A percentile compares a stretch with the other conserved stretches of the same genome.
Conservation (phyloP, 1,139 yeast species). For the Hanseniaspora uvarum region DNA sequence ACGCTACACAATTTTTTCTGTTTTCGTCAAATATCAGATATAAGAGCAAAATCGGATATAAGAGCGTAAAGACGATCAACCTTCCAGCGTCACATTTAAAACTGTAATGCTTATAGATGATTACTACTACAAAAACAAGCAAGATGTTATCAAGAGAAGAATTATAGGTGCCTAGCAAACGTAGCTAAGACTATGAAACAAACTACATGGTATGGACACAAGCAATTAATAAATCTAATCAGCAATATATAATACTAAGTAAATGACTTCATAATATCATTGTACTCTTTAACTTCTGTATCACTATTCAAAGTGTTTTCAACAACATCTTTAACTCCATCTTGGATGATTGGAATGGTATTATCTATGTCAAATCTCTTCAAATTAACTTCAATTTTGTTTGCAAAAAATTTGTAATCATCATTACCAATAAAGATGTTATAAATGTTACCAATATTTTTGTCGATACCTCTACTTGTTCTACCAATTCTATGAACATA, state of each 20-base stretch:
- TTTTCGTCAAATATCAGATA: too few relatives aligned
- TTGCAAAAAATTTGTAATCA: constrained; percentile 56
- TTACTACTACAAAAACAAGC: too few relatives aligned
- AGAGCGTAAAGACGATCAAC: too few relatives aligned
- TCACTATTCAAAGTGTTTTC: constrained; percentile 33
- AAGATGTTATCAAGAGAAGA: too few relatives aligned
- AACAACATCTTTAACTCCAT: constrained; percentile 51
- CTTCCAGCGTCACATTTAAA: too few relatives aligned
- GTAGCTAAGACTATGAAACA: too few relatives aligned
- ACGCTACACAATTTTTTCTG: too few relatives aligned
- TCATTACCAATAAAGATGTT: constrained; percentile 64
- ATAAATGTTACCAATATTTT: constrained; percentile 52
- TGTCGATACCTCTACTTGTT: constrained; percentile 82
- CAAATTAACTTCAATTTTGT: constrained; percentile 38
- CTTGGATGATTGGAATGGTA: constrained; percentile 22
- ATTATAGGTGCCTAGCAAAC: too few relatives aligned
- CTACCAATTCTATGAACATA: constrained; percentile 94
- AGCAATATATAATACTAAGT: background rate
- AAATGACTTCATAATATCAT: constrained; percentile 4
- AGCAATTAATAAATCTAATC: too few relatives aligned
- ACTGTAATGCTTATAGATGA: too few relatives aligned
- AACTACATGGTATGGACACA: too few relatives aligned
- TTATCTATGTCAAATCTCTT: constrained; percentile 25
- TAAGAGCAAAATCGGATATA: too few relatives aligned
- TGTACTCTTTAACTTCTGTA: background rate